Percentiles rank a stretch among this genome's conserved stretches.
phyloP scores from a whole-genome alignment of 805 yeast species.

The Scheffersomyces coipomensis region DNA sequence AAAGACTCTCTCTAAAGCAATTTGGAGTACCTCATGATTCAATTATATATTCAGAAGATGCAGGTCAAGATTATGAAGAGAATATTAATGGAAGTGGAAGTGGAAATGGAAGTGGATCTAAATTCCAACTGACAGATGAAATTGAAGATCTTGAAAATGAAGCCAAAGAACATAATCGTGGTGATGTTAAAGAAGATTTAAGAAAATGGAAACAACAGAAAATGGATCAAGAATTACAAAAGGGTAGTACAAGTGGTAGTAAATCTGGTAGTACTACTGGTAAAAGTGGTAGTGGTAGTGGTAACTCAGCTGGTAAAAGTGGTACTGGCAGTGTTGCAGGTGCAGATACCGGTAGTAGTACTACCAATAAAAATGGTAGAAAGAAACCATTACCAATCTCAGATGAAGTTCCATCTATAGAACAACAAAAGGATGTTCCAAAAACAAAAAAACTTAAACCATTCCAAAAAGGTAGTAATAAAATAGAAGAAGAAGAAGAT shows the following conservation, averaged over 20 bases:
- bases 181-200: neutral
- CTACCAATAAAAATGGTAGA: no score
- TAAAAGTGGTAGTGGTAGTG: neutral
- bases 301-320: no score
- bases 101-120: neutral
- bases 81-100: neutral
- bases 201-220: neutral
- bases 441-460: neutral
- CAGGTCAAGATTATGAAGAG: neutral
- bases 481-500: slow-evolving; percentile 5
- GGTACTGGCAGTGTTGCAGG: no score
- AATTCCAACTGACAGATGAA: slow-evolving; percentile 1
- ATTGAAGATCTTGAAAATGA: neutral
- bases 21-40: neutral
- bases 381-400: no score
- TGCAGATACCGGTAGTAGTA: no score
- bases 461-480: neutral
- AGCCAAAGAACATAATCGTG: neutral
- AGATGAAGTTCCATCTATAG: neutral
- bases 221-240: neutral
- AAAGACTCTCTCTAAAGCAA: neutral
- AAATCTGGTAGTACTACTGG: neutral
- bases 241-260: neutral
- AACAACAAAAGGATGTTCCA: neutral
- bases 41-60: neutral